Conservation (phyloP, 164 flowering plant species). For the Annona cherimola region DNA sequence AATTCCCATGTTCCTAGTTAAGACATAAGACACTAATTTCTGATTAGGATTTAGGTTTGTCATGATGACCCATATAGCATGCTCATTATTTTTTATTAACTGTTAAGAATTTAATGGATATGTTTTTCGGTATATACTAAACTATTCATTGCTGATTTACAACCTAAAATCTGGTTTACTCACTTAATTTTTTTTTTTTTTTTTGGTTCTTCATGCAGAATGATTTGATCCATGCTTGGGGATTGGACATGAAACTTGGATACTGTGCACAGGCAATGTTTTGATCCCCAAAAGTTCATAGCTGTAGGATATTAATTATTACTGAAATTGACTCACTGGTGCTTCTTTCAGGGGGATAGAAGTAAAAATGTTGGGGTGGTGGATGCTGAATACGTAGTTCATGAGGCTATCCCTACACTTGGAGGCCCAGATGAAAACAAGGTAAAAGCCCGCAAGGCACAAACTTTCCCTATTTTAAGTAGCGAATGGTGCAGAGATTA, state of each 20-base stretch:
- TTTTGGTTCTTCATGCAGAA: conserved; percentile 40
- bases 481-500: no score
- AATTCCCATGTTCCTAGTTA: no score
- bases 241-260: conserved; percentile 80
- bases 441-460: conserved; percentile 22
- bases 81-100: no score
- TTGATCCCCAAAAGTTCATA: neutral
- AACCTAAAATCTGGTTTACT: neutral
- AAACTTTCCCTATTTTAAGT: no score
- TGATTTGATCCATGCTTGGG: conserved; percentile 98
- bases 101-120: no score
- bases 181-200: neutral
- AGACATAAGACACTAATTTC: no score
- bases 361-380: conserved; percentile 79
- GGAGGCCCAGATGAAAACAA: conserved; percentile 39
- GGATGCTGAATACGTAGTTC: conserved; percentile 76
- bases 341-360: conserved; percentile 63
- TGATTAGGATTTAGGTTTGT: no score
- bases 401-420: conserved; percentile 72
- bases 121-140: no score
- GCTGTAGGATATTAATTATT: neutral
- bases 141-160: neutral
- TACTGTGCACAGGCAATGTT: conserved; percentile 80
- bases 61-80: no score
- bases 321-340: neutral